Base-by-base conservation (phyloP, 1,284 basidiomycete species). In the Irpex rosettiformis region DNA sequence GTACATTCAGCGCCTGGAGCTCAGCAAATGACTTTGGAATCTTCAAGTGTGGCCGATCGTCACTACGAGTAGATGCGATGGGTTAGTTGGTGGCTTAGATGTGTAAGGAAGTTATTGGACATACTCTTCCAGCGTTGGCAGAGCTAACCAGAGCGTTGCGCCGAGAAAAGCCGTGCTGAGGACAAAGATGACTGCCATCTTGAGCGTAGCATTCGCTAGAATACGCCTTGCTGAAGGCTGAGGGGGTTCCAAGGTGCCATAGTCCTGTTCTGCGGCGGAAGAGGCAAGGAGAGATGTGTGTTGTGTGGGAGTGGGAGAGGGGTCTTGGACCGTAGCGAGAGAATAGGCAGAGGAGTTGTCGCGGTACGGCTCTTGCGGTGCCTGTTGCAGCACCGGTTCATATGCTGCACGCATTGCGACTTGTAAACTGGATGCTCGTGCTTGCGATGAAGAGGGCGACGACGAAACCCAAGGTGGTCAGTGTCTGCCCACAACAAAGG, bases 11-110 rank as follows among this genome's bases (percentile, higher is more conserved):
- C 6, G 84, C 87, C 69, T 95, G 86, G 5, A 96, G 79, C 70
- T 95, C 85, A 16, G 77, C 79, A 66, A 96, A 96, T 1, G 89
- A 92, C 69, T 89, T 90, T 4, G 93, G 93, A 61, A 96, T 83
- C 64, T 84, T 86, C 28, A 96, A 77, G 43, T 82, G 71, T 0
- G 84, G 83, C 28, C 88, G 84, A 75, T 96, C 93, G 54, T 79
- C 81, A 49, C 92, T 93, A 66, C 24, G 60, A 30, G 57, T 24
- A 57, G 54, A 60, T 16, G 48, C 18, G 43, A 45, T 40, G 43
- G 52, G 47, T 37, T n/a, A 52, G 48, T 59, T n/a, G n/a, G n/a
- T n/a, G n/a, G n/a, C n/a, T n/a, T n/a, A n/a, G n/a, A n/a, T n/a
- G n/a, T n/a, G n/a, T n/a, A n/a, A n/a, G n/a, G n/a, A n/a, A n/a